Conservation (phyloP, 208 protist species). For the Tritrichomonas musculus region DNA sequence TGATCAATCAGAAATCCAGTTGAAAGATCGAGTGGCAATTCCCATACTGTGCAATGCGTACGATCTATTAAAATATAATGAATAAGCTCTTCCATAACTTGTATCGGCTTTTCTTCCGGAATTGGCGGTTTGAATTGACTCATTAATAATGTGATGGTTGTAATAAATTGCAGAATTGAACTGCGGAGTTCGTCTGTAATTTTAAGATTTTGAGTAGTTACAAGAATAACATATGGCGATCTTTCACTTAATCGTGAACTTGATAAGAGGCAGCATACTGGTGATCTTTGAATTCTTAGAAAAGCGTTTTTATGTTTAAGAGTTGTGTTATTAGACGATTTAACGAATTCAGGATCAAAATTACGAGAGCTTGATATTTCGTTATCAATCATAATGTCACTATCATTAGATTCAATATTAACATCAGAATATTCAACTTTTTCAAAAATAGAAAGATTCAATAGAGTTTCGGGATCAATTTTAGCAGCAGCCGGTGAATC, state of each 20-base stretch:
- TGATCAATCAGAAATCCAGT: too few species aligned
- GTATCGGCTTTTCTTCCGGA: not conserved
- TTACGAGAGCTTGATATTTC: not conserved
- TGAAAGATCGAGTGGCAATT: not conserved
- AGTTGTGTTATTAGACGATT: not conserved
- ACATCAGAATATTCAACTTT: conserved; percentile 5
- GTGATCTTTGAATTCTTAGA: not conserved
- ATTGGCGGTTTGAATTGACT: too few species aligned
- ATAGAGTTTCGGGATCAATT: not conserved
- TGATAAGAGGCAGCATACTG: not conserved
- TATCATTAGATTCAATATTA: not conserved
- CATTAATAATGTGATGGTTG: not conserved
- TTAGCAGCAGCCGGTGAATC: not conserved
- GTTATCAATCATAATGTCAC: not conserved
- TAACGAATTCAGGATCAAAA: not conserved
- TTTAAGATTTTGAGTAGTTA: not conserved
- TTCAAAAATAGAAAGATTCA: not conserved
- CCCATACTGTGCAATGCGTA: not conserved
- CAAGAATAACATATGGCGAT: not conserved
- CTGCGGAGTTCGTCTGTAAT: not conserved
- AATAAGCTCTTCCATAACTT: not conserved
- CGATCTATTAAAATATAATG: not conserved
- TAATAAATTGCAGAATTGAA: not conserved
- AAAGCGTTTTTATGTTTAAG: not conserved
- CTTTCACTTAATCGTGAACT: not conserved